Conservation (phyloP, 208 protist genomes). For the Leishmania mexicana region DNA sequence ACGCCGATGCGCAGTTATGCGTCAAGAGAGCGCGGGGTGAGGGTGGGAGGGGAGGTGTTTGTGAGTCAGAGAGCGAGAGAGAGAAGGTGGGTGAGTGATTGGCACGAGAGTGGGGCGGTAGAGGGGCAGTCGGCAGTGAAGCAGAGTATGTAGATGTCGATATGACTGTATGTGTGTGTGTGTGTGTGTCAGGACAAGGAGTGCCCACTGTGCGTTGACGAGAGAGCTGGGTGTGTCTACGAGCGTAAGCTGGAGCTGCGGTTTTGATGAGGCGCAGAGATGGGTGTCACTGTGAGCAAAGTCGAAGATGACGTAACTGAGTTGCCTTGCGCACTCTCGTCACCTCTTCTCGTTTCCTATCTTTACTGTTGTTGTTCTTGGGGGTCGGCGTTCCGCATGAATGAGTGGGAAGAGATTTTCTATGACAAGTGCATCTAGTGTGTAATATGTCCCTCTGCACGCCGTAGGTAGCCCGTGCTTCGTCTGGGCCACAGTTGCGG, state of each 20-base stretch:
- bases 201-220: neutral
- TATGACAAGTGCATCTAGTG: neutral
- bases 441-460: neutral
- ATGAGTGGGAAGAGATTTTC: neutral
- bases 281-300: neutral
- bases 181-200: neutral
- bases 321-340: neutral
- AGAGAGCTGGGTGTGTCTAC: neutral
- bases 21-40: neutral
- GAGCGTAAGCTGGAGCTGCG: neutral
- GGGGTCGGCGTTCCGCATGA: neutral
- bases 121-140: neutral
- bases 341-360: neutral
- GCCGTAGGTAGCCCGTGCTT: neutral
- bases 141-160: neutral
- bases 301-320: neutral
- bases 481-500: neutral
- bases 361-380: neutral
- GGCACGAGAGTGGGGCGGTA: neutral
- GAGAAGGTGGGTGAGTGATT: neutral
- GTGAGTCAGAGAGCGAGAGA: neutral
- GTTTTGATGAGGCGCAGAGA: neutral
- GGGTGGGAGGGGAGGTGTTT: neutral
- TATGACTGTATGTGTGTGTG: neutral
- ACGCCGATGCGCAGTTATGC: neutral